Evolutionary conservation across 352 stramenopile species (phyloP).

Genomic region (Globisporangium canariense): DNA sequence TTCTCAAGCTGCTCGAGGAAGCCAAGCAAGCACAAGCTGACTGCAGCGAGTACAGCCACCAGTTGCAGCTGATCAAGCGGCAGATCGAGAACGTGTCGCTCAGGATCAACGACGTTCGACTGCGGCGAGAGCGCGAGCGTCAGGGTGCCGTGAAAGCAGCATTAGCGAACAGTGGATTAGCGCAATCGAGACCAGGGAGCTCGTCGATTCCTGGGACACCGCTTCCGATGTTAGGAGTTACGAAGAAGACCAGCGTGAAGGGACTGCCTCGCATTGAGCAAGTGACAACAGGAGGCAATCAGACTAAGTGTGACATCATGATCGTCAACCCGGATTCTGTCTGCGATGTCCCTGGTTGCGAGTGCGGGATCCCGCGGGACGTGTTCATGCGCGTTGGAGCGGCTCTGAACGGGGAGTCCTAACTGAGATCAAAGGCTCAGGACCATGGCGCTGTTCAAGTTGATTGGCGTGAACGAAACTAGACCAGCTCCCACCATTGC

Average conservation of each 20-base stretch:
- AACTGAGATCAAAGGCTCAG: neutral
- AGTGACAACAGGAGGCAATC: neutral
- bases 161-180: neutral
- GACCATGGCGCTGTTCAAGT: neutral
- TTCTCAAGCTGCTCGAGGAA: constrained; percentile 27
- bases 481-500: too few relatives aligned
- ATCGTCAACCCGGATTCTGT: constrained; percentile 24
- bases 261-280: neutral
- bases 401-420: constrained; percentile 46
- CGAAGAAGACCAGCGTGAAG: neutral
- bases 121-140: constrained; percentile 10
- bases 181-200: constrained; percentile 3
- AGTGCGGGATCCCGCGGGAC: constrained; percentile 54
- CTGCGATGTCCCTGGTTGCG: constrained; percentile 49
- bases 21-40: constrained; percentile 34
- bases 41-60: constrained; percentile 24
- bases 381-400: constrained; percentile 51
- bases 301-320: neutral
- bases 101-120: constrained; percentile 37
- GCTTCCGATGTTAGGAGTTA: neutral
- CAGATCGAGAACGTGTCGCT: constrained; percentile 53
- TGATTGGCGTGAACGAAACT: too few relatives aligned
- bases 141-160: constrained; percentile 7
- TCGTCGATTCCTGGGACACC: constrained; percentile 5
- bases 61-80: constrained; percentile 41